Conservation (phyloP, 2,329 filamentous ascomycete genomes). For the Raffaelea arxii region DNA sequence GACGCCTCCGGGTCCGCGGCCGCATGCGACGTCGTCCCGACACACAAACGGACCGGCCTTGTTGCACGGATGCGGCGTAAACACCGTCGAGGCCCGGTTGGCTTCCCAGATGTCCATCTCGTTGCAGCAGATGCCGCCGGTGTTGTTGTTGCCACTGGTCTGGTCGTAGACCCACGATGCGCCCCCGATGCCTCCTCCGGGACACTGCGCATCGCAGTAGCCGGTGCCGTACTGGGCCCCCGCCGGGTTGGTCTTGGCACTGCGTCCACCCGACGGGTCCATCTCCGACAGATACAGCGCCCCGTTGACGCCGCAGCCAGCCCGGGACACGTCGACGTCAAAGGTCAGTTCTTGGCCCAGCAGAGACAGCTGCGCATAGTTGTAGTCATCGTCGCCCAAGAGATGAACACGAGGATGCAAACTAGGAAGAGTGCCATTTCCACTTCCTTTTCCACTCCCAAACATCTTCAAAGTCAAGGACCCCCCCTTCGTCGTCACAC, state of each 20-base stretch:
- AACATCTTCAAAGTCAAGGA: constrained; percentile 17
- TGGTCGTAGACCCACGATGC: too few species aligned
- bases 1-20: constrained; percentile 12
- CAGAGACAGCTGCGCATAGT: constrained; percentile 48
- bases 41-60: constrained; percentile 24
- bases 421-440: constrained; percentile 9
- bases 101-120: constrained; percentile 38
- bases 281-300: constrained; percentile 53
- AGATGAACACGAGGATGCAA: constrained; percentile 41
- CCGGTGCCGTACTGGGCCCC: constrained; percentile 48
- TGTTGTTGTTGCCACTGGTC: constrained; percentile 24
- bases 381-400: constrained; percentile 37
- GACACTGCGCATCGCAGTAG: constrained; percentile 47
- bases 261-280: constrained; percentile 47
- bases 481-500: constrained; percentile 13
- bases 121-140: constrained; percentile 31
- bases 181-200: too few species aligned
- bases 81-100: constrained; percentile 26
- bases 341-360: constrained; percentile 51
- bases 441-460: too few species aligned
- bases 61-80: constrained; percentile 32
- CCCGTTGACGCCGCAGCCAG: constrained; percentile 56
- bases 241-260: constrained; percentile 37
- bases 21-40: constrained; percentile 19
- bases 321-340: constrained; percentile 51